These are phyloP conservation scores for Starmera dryadoides DNA, from an alignment of 805 yeast species.

Conservation along the genomic window DNA sequence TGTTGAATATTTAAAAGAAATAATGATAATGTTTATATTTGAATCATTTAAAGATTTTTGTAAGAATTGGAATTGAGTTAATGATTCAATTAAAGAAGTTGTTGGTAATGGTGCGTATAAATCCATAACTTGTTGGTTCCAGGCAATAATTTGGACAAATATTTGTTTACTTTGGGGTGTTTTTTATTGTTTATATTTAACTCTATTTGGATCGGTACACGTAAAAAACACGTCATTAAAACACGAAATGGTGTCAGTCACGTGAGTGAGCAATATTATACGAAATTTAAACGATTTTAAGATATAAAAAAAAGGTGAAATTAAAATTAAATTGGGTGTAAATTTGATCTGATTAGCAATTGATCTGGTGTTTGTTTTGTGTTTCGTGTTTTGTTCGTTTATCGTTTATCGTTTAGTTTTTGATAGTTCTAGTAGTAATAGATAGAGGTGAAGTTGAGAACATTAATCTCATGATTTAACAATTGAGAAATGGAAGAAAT, in stretches of 20 bases:
- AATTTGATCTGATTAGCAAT: too few relatives aligned
- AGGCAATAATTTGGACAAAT: neutral
- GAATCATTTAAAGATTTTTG: neutral
- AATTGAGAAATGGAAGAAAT: too few relatives aligned
- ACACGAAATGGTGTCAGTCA: constrained; percentile 1
- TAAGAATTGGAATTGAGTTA: neutral
- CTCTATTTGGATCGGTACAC: neutral
- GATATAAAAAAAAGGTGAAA: neutral
- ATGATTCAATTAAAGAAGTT: neutral
- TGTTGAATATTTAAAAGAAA: neutral
- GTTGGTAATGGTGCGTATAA: neutral
- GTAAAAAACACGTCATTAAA: neutral
- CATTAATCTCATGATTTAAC: too few relatives aligned
- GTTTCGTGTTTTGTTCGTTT: neutral
- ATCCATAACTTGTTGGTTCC: neutral
- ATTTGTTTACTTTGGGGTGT: neutral
- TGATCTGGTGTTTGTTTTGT: too few relatives aligned
- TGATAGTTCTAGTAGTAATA: too few relatives aligned
- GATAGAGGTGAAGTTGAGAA: neutral
- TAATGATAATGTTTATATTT: neutral
- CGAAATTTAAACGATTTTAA: neutral
- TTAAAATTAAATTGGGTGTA: too few relatives aligned
- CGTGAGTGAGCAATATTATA: neutral
- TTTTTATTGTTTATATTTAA: too few relatives aligned
- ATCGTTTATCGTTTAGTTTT: neutral